Percentiles rank a stretch among this genome's conserved stretches.
Conservation (phyloP, 164 flowering plant genomes). For the Macadamia integrifolia region DNA sequence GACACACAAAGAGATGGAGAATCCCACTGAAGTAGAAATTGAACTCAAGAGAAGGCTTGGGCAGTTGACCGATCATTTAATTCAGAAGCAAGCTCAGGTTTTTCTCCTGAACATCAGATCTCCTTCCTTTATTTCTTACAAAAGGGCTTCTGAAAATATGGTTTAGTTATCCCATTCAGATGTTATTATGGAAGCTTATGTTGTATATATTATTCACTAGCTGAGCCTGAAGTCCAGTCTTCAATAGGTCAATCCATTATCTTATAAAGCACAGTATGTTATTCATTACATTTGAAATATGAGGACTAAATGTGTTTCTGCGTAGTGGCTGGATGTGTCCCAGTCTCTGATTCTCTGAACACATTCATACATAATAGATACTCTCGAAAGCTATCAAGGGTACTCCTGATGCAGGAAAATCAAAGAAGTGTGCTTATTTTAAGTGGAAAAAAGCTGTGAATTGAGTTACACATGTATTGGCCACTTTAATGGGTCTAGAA, state of each 20-base stretch:
- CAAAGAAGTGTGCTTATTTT: no score
- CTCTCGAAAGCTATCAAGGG: no score
- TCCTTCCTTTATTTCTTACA: neutral
- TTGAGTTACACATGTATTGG: no score
- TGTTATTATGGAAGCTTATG: neutral
- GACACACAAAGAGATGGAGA: conserved; percentile 61
- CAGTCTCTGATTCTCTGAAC: no score
- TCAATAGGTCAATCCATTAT: neutral
- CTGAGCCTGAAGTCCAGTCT: neutral
- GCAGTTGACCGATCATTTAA: conserved; percentile 86
- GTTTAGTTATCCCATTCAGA: neutral
- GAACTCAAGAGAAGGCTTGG: conserved; percentile 88
- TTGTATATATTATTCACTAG: neutral
- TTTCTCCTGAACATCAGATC: neutral
- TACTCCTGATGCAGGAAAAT: no score
- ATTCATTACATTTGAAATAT: neutral
- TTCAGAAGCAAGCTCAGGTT: conserved; percentile 97
- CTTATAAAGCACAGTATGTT: no score
- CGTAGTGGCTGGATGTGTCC: no score
- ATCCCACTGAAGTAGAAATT: conserved; percentile 81
- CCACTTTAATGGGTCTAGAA: no score
- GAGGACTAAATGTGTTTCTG: neutral
- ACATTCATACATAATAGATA: no score
- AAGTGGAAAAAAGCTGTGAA: no score
- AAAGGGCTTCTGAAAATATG: neutral